Base-by-base conservation (phyloP, 2,329 filamentous ascomycete species). In the Hypoxylon sp. region DNA sequence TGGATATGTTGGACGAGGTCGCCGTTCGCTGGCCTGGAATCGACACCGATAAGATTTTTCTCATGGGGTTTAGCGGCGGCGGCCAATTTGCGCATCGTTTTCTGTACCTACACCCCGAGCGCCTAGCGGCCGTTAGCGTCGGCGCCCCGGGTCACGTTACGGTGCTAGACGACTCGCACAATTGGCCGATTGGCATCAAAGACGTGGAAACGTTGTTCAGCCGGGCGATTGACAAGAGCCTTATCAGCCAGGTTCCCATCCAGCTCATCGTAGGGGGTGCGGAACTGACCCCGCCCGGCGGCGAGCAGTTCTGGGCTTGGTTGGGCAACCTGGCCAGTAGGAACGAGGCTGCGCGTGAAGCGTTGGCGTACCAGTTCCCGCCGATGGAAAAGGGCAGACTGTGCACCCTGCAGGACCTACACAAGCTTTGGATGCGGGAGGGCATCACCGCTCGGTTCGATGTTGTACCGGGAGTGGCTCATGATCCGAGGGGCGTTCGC, bases 71-170 rank as follows among this genome's bases (percentile, higher is more conserved):
- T 39, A 74, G 73, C 6, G 75, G 72, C 0, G 75, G 74, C 19
- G 75, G 73, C 2, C 74, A 77, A 56, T 76, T 76, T 54, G 64
- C 65, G 0, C 73, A 74, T 34, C 68, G 74, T 13, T 75, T 77
- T 52, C 56, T 76, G 13, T 76, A 75, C 57, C 55, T 77, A 22
- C 67, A 76, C 59, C 72, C 75, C 2, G 72, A 76, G 55, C 69
- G 71, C 7, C 39, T 76, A 1, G 50, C 59, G 3, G 71, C 70
- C 15, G 70, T 70, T 4, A 75, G 72, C 54, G 49, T 76, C n/a
- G 75, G 75, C 19, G 74, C 75, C 6, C 75, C 74, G 7, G 75
- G 73, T 1, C 53, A 62, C n/a, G 60, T 63, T 5, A 76, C 74
- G n/a, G 13, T 39, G 6, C 56, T 76, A 4, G 70, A 75, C 46